Conservation (phyloP, 2,329 filamentous ascomycete species). For the Pseudocercospora cruenta region DNA sequence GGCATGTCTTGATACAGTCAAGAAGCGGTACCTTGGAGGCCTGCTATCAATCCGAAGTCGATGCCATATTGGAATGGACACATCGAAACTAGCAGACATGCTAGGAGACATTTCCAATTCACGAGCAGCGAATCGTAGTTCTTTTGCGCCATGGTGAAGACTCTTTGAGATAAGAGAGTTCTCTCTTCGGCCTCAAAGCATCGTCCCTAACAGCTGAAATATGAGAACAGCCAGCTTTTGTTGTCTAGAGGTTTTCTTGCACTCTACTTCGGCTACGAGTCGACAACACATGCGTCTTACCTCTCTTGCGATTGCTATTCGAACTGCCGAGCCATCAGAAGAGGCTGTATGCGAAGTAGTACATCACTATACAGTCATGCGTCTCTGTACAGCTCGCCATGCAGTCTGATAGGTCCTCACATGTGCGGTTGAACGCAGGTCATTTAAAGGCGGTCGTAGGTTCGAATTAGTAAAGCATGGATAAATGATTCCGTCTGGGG, state of each 20-base stretch:
- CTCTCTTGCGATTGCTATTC: background rate
- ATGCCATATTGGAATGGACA: constrained; percentile 58
- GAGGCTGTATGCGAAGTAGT: background rate
- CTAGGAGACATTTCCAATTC: constrained; percentile 54
- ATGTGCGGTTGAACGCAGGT: background rate
- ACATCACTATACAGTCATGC: background rate
- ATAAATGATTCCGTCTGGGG: constrained; percentile 5
- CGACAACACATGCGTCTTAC: background rate
- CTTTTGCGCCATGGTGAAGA: constrained; percentile 17
- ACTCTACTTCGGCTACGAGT: background rate
- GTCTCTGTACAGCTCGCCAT: background rate
- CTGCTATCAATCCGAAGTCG: constrained; percentile 57
- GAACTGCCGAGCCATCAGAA: background rate
- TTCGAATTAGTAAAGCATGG: background rate
- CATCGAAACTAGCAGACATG: constrained; percentile 54
- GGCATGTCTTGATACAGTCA: background rate
- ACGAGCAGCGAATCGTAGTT: constrained; percentile 31
- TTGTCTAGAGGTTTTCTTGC: background rate
- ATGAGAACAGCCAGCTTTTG: background rate
- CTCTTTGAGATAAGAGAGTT: background rate
- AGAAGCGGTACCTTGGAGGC: constrained; percentile 51
- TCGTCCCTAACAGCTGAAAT: background rate
- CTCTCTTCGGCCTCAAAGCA: background rate
- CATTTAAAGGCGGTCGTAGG: background rate
- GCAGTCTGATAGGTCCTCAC: background rate